A percentile compares a stretch with the other conserved stretches of the same genome.
These are phyloP conservation scores for Domatiomyces globalis DNA, from an alignment of 2,329 filamentous ascomycete genomes.

Conservation along the genomic window DNA sequence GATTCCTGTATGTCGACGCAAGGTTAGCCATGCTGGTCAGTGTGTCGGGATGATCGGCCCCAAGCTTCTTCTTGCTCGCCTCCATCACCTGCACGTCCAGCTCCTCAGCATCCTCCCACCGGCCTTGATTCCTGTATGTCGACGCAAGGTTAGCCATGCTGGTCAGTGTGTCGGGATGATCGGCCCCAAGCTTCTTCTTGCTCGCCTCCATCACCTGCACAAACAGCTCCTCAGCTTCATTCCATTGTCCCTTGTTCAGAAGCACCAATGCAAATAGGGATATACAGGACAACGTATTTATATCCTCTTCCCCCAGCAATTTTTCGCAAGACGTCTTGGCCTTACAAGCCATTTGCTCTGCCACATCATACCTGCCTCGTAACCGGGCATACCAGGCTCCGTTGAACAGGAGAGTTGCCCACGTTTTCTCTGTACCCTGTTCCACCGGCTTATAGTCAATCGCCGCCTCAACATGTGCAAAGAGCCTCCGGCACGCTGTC, in stretches of 20 bases:
- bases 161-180: slow-evolving; percentile 14
- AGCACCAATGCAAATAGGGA: slow-evolving; percentile 5
- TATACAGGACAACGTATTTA: slow-evolving; percentile 8
- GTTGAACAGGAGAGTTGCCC: slow-evolving; percentile 1
- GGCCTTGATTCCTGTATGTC: slow-evolving; percentile 11
- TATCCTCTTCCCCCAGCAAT: slow-evolving; percentile 9
- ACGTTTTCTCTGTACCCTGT: slow-evolving; percentile 8
- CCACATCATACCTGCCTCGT: slow-evolving; percentile 1
- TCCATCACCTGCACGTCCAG: slow-evolving; percentile 11
- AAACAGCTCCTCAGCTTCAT: slow-evolving; percentile 13
- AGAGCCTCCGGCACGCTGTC: slow-evolving; percentile 4
- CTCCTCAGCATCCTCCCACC: slow-evolving; percentile 19
- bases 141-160: slow-evolving; percentile 13
- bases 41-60: slow-evolving; percentile 8
- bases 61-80: slow-evolving; percentile 11
- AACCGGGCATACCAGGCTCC: slow-evolving; percentile 1
- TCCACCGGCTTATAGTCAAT: not conserved
- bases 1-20: too few species aligned
- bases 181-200: slow-evolving; percentile 8
- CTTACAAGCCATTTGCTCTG: slow-evolving; percentile 2
- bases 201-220: slow-evolving; percentile 7
- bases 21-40: slow-evolving; percentile 23
- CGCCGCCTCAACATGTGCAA: slow-evolving; percentile 15
- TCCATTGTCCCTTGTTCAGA: slow-evolving; percentile 4
- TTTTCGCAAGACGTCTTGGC: slow-evolving; percentile 2